Percentiles rank a stretch among this genome's conserved stretches.
Conservation (phyloP, 139 green algal genomes). For the Penium margaritaceum region DNA sequence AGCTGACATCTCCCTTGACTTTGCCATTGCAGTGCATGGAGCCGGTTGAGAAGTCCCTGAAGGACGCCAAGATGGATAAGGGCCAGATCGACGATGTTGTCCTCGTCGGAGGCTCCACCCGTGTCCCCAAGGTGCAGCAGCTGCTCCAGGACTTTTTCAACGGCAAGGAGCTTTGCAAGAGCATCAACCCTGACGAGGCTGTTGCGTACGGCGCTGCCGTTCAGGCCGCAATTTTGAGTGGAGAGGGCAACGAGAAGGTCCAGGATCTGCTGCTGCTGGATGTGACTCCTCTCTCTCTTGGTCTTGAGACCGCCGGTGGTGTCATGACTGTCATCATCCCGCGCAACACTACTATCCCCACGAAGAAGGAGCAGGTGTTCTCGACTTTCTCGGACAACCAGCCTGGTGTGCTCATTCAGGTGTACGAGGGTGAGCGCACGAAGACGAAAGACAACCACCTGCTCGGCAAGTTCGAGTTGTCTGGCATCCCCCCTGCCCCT, state of each 20-base stretch:
- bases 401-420: constrained; percentile 91
- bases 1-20: too few species aligned
- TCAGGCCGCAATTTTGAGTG: constrained; percentile 79
- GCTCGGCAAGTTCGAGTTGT: constrained; percentile 98
- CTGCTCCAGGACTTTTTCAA: constrained; percentile 98
- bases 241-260: constrained; percentile 62
- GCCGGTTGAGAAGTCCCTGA: constrained; percentile 88
- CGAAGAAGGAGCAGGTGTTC: constrained; percentile 98
- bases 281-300: constrained; percentile 87
- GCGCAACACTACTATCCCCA: constrained; percentile 97
- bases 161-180: constrained; percentile 98
- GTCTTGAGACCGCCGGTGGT: constrained; percentile 95
- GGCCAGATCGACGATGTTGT: constrained; percentile 80
- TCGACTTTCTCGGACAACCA: constrained; percentile 98
- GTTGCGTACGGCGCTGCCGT: constrained; percentile 96
- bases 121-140: constrained; percentile 94
- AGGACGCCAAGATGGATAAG: constrained; percentile 72
- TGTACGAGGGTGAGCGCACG: constrained; percentile 84
- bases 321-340: constrained; percentile 96
- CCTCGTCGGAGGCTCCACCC: constrained; percentile 92
- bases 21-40: too few species aligned
- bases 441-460: constrained; percentile 91
- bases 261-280: constrained; percentile 96
- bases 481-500: constrained; percentile 89
- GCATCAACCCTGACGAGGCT: constrained; percentile 98